Evolutionary conservation across 345 rosid genomes (phyloP), one percentile per base, ranked within the genome.

Genomic region (Lepidium africanum): DNA sequence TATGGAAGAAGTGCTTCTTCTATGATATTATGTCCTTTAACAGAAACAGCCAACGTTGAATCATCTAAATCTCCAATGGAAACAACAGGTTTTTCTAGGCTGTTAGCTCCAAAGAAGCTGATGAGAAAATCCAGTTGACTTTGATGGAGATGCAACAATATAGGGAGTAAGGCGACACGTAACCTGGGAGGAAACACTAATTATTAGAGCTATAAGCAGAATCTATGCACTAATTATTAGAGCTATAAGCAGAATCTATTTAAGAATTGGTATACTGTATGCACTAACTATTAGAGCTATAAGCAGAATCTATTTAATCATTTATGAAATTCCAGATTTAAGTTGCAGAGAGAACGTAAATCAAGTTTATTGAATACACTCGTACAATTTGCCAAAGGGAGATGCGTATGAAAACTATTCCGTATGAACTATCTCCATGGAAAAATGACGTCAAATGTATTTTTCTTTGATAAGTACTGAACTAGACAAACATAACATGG

Each of bases 1-100:
- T 82, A 94, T 39, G 99, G 99, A 68, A 94, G 97, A 81, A 94
- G 79, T 49, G 97, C 97, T 75, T 94, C 99, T 37, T 79, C 87
- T 51, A 78, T 84, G 78, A 85, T 75, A 63, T 67, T 69, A 65
- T 80, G 83, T 45, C 79, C 80, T 10, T 68, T 59, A 73, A 71
- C 47, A 65, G 67, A 69, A 14, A 59, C 66, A 13, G 71, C 61
- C 67, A 75, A 56, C 6, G 74, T 61, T 62, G 85, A 75, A 78
- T 67, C 67, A 73, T 59, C 77, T 48, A 78, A 65, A 72, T 80
- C 80, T 67, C 77, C 81, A 45, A 47, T 54, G 48, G 77, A 68
- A 71, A 68, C 83, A 14, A 75, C 67, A 73, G 84, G 73, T 52
- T 69, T 82, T 59, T 79, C 86, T 59, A 75, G 42, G 80, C 75